Conservation (phyloP, 495 filamentous ascomycete genomes). For the Hypoxylon fuscum region DNA sequence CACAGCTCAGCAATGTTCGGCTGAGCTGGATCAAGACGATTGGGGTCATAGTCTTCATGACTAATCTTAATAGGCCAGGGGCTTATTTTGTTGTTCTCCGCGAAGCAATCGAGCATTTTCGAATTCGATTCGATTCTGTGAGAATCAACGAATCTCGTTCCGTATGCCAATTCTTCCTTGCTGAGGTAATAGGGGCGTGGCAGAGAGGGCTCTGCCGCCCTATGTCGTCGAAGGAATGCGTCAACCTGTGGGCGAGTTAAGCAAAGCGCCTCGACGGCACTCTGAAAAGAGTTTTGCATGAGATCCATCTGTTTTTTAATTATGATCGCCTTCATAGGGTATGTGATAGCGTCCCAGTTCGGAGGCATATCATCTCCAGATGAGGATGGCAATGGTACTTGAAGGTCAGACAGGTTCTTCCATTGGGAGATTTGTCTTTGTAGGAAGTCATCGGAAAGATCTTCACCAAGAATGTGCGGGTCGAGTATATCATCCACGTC, state of each 20-base stretch:
- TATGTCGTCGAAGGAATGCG: background rate
- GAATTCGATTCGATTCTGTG: no score
- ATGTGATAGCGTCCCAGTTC: background rate
- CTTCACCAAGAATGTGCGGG: no score
- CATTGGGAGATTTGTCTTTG: background rate
- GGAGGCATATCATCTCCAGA: background rate
- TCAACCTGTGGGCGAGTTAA: background rate
- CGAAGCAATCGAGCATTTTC: no score
- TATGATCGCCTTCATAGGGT: constrained; percentile 12
- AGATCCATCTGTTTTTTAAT: no score
- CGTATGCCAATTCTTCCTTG: background rate
- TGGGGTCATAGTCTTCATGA: no score
- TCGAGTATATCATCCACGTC: background rate
- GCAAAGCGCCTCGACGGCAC: background rate
- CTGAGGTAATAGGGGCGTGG: background rate
- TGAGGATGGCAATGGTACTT: background rate
- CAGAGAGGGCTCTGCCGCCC: background rate
- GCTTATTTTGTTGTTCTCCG: no score
- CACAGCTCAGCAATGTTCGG: no score
- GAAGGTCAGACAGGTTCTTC: background rate
- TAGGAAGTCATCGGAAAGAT: background rate
- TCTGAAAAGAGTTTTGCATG: background rate
- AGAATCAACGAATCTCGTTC: background rate
- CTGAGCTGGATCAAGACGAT: no score
- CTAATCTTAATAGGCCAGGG: no score